phyloP scores from a whole-genome alignment of 176 grass and related monocot genomes.

The Pontederia paniculata region DNA sequence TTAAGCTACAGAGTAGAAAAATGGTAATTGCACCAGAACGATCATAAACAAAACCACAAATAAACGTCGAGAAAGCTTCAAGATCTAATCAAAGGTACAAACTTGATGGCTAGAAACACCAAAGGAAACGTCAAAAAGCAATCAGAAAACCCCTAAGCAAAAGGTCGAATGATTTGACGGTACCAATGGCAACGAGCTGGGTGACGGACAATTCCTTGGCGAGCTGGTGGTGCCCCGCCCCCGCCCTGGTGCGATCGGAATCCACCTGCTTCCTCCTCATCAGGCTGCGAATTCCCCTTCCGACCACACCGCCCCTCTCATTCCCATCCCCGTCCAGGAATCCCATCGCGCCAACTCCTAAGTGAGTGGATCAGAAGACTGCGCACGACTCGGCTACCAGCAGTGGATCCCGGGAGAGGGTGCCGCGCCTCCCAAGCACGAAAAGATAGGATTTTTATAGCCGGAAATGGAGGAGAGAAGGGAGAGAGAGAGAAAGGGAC shows the following conservation, averaged over 20 bases:
- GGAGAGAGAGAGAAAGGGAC: too few species aligned
- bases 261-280: constrained; percentile 90
- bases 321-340: constrained; percentile 24
- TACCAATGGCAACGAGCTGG: constrained; percentile 67
- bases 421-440: neutral
- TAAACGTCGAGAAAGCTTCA: too few species aligned
- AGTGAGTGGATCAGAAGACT: neutral
- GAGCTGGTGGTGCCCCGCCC: constrained; percentile 48
- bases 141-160: neutral
- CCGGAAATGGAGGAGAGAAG: neutral
- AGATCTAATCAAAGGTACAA: too few species aligned
- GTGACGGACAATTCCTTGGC: constrained; percentile 65
- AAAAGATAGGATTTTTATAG: neutral
- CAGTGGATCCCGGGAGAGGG: neutral
- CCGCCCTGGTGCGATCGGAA: constrained; percentile 45
- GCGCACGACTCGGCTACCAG: neutral
- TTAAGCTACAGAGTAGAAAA: too few species aligned
- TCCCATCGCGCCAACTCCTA: constrained; percentile 21
- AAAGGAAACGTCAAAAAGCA: neutral
- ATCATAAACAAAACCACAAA: too few species aligned
- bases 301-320: constrained; percentile 20
- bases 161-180: neutral
- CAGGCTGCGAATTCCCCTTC: constrained; percentile 34
- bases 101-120: too few species aligned
- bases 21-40: too few species aligned